These are phyloP conservation scores for Kodamaea hsintzibuensis DNA, from an alignment of 805 yeast species.

Conservation along the genomic window DNA sequence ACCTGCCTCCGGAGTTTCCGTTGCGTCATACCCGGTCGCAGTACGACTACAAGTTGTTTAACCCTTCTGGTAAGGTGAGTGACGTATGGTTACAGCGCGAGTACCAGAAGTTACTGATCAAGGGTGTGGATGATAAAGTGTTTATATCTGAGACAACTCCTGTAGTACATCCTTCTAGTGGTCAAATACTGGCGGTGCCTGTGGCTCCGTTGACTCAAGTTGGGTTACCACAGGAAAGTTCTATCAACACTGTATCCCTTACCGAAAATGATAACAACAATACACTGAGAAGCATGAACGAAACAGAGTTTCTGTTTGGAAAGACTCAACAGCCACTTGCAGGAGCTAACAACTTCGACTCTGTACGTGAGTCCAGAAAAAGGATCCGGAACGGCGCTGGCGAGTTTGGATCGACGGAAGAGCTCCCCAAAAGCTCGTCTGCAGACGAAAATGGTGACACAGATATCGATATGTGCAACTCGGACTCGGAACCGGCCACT, in stretches of 20 bases:
- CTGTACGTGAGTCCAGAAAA: conserved; percentile 27
- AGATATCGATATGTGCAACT: conserved; percentile 4
- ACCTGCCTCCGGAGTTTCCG: conserved; percentile 35
- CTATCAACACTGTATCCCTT: neutral
- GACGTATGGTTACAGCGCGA: conserved; percentile 34
- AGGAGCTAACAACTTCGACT: neutral
- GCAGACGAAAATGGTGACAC: conserved; percentile 6
- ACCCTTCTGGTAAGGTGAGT: conserved; percentile 32
- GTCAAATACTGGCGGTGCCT: neutral
- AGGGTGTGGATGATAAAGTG: conserved; percentile 8
- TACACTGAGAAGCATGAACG: neutral
- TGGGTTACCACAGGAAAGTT: neutral
- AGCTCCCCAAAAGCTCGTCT: neutral
- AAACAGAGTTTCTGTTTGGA: neutral
- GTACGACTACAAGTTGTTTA: conserved; percentile 31
- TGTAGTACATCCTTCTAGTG: neutral
- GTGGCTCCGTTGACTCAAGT: neutral
- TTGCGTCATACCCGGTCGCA: conserved; percentile 28
- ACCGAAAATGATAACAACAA: neutral
- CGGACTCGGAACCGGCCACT: conserved; percentile 6
- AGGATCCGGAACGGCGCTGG: conserved; percentile 15
- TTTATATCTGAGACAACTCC: neutral
- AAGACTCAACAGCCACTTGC: neutral
- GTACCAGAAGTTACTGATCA: conserved; percentile 26
- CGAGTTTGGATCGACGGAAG: conserved; percentile 13